Conservation (phyloP, 1,139 yeast species). For the Blastobotrys ciferrii region DNA sequence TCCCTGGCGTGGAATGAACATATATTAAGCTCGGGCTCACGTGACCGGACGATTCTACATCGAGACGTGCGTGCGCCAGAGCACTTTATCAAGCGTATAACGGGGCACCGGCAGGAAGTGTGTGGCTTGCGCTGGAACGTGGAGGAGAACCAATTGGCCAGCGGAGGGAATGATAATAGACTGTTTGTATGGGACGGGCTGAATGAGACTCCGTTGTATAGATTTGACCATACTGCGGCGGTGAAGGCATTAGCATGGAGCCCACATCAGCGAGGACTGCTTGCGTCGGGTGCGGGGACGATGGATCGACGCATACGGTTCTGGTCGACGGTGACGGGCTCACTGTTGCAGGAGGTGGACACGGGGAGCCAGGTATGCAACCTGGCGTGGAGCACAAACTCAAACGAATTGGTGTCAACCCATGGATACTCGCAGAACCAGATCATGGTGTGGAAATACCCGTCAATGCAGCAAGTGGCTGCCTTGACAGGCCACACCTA, state of each 20-base stretch:
- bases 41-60: slow-evolving; percentile 81
- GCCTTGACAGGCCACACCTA: slow-evolving; percentile 93
- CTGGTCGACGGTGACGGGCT: slow-evolving; percentile 88
- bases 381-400: slow-evolving; percentile 86
- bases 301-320: slow-evolving; percentile 87
- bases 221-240: slow-evolving; percentile 90
- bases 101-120: slow-evolving; percentile 86
- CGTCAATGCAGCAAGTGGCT: slow-evolving; percentile 89
- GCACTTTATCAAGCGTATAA: slow-evolving; percentile 70
- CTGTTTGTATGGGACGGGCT: slow-evolving; percentile 85
- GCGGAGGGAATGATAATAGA: slow-evolving; percentile 73
- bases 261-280: slow-evolving; percentile 89
- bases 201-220: slow-evolving; percentile 62
- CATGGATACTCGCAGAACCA: slow-evolving; percentile 94
- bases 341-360: slow-evolving; percentile 70
- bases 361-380: slow-evolving; percentile 97
- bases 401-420: slow-evolving; percentile 89
- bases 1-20: slow-evolving; percentile 95
- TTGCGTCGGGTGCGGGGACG: slow-evolving; percentile 97
- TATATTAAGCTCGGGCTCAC: slow-evolving; percentile 78
- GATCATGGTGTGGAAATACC: slow-evolving; percentile 92
- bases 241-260: slow-evolving; percentile 98
- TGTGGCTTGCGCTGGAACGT: slow-evolving; percentile 95
- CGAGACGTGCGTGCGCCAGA: slow-evolving; percentile 89
- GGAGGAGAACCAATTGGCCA: slow-evolving; percentile 63